These are phyloP conservation scores for Malassezia nana DNA, from an alignment of 1,284 basidiomycete genomes.

Conservation along the genomic window DNA sequence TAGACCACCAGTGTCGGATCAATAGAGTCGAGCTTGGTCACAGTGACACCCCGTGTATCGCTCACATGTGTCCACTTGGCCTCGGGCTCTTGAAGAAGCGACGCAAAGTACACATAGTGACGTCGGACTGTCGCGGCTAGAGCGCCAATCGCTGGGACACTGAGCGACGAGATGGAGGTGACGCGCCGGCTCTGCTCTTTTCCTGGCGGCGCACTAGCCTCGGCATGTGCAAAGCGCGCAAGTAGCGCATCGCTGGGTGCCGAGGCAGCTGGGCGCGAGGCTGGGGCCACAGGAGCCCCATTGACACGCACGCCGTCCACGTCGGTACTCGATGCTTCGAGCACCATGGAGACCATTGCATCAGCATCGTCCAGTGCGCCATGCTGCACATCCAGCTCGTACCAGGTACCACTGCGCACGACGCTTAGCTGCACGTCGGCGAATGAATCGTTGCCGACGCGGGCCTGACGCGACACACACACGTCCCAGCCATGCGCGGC, in stretches of 20 bases:
- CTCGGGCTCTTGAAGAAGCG: conserved; percentile 90
- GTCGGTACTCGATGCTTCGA: conserved; percentile 31
- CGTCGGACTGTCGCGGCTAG: conserved; percentile 73
- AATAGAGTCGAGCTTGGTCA: conserved; percentile 78
- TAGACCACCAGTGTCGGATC: conserved; percentile 94
- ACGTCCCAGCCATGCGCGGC: conserved; percentile 81
- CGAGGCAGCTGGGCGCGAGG: conserved; percentile 13
- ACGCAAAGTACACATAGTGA: conserved; percentile 94
- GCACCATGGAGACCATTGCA: conserved; percentile 22
- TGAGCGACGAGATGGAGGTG: conserved; percentile 3
- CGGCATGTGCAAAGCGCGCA: background rate
- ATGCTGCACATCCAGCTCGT: conserved; percentile 20
- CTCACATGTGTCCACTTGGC: conserved; percentile 84
- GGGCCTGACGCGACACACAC: conserved; percentile 50
- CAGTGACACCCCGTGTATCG: conserved; percentile 74
- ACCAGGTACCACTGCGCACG: conserved; percentile 8
- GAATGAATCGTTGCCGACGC: background rate
- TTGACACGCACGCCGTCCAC: conserved; percentile 33
- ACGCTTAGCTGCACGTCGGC: conserved; percentile 5
- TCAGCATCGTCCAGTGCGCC: conserved; percentile 19
- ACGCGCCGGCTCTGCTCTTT: conserved; percentile 16
- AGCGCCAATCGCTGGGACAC: conserved; percentile 42
- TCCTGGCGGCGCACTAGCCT: conserved; percentile 9
- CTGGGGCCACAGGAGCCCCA: conserved; percentile 18
- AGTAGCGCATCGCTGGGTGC: background rate